Evolutionary conservation across 352 stramenopile species (phyloP).

Genomic region (Phytophthora constricta): DNA sequence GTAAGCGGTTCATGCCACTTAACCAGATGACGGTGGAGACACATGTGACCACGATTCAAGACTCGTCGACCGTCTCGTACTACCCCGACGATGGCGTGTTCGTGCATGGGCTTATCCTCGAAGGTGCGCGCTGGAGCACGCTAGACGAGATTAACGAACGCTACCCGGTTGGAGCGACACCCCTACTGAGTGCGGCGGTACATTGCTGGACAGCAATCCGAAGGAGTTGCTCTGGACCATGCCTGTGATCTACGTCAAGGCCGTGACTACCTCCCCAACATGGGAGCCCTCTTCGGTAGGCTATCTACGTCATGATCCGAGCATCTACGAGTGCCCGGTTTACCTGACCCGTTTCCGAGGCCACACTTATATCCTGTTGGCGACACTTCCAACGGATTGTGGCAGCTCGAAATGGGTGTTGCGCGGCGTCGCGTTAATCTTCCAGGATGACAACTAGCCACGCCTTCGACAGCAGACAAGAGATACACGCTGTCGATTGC

Average conservation of each 20-base stretch:
- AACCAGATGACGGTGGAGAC: constrained; percentile 97
- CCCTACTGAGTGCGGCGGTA: constrained; percentile 89
- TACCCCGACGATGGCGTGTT: constrained; percentile 94
- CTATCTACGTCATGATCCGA: constrained; percentile 93
- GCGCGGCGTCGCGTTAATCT: constrained; percentile 93
- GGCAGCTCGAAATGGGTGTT: constrained; percentile 95
- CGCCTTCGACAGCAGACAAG: background rate
- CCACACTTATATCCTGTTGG: constrained; percentile 96
- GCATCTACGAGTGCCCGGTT: constrained; percentile 96
- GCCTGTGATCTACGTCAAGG: constrained; percentile 96
- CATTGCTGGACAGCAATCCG: constrained; percentile 93
- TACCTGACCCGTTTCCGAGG: constrained; percentile 98
- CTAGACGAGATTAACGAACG: constrained; percentile 91
- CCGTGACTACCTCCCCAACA: constrained; percentile 91
- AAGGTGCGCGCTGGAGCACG: constrained; percentile 94
- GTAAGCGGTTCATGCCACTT: constrained; percentile 91
- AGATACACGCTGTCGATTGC: background rate
- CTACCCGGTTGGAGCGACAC: constrained; percentile 84
- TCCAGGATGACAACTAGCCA: constrained; percentile 95
- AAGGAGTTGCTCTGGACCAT: constrained; percentile 95
- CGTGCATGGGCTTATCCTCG: constrained; percentile 95
- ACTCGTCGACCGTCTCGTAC: constrained; percentile 77
- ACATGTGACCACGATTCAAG: constrained; percentile 94
- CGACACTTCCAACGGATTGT: constrained; percentile 93
- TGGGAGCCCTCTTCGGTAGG: constrained; percentile 97